Base-by-base conservation (phyloP, 1,284 basidiomycete species). In the Leccinum angustisporum region DNA sequence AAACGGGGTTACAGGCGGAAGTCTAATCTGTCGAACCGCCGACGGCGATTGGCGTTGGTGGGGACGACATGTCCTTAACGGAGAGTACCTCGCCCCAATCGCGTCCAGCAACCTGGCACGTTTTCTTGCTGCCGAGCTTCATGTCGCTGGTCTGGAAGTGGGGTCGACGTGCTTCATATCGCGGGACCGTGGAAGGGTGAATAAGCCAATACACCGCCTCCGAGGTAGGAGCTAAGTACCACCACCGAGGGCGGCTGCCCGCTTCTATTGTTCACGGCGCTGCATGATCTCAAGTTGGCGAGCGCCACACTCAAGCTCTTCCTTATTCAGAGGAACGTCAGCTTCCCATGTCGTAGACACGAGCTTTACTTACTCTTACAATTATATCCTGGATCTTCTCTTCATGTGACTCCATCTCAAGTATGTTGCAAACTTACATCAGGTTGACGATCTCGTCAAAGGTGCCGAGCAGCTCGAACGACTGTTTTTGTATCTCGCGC, bases 301-400 rank as follows among this genome's bases (percentile, higher is more conserved):
- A 3, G 97, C 97, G 48, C 97, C 90, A 57, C 97, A 88, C 77
- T 98, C 98, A 73, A 99, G 90, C 75, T 98, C 97, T 79, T 99
- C 97, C 80, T 99, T 99, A 83, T 99, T 99, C 88, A 36, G 43
- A 30, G 51, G 10, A 6, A 7, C 11, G 30, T 59, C 43, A 70
- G 30, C 25, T 7, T 25, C 43, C 54, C 21, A 46, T 11, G 33
- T 9, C 8, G 34, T 31, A 16, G 34, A 54, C 16, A 13, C 11
- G 25, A 25, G 18, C 5, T 25, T 13, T 13, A 21, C 88, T 63
- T 71, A 95, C 94, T 75, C 91, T 83, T 25, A 95, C 92, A 70
- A 99, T 99, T 76, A 99, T 99, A 71, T 99, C 97, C 75, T 99
- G 96, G 66, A 99, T 98, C 82, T 98, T 98, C 80, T 99, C 97